Percentiles rank a stretch among this genome's conserved stretches.
Evolutionary conservation across 345 rosid genomes (phyloP).

Genomic region (Eucalyptus curtisii): DNA sequence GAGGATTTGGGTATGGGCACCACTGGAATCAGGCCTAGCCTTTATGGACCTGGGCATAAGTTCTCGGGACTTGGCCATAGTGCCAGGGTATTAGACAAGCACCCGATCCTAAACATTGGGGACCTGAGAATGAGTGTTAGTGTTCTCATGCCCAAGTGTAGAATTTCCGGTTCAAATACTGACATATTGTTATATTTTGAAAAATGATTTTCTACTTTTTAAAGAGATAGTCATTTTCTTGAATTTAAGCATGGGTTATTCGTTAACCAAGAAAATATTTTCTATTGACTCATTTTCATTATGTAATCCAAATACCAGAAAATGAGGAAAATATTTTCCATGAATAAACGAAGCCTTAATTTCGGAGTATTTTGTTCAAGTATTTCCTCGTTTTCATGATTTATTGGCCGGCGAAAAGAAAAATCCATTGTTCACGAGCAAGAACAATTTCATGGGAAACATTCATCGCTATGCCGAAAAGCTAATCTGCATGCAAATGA

Average conservation of each 20-base stretch:
- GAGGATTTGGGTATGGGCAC: background rate
- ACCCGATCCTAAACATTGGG: too few species aligned
- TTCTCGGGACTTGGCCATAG: accelerated
- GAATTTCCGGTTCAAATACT: accelerated
- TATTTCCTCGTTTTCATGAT: background rate
- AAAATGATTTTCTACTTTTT: too few species aligned
- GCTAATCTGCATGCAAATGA: background rate
- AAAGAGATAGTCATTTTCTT: too few species aligned
- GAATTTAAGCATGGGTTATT: background rate
- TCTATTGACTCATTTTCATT: too few species aligned
- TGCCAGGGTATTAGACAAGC: too few species aligned
- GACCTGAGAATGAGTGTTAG: background rate
- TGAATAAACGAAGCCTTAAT: background rate
- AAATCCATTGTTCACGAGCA: background rate
- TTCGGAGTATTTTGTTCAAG: background rate
- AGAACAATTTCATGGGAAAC: background rate
- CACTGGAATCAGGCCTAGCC: accelerated
- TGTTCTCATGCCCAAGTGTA: background rate
- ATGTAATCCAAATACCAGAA: background rate
- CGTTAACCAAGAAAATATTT: background rate
- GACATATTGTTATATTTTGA: too few species aligned
- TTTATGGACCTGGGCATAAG: background rate
- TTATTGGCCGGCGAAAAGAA: background rate
- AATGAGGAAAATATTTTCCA: background rate
- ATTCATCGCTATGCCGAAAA: background rate